These are phyloP conservation scores for Hansenula anomala DNA, from an alignment of 1,139 yeast genomes.

Conservation along the genomic window DNA sequence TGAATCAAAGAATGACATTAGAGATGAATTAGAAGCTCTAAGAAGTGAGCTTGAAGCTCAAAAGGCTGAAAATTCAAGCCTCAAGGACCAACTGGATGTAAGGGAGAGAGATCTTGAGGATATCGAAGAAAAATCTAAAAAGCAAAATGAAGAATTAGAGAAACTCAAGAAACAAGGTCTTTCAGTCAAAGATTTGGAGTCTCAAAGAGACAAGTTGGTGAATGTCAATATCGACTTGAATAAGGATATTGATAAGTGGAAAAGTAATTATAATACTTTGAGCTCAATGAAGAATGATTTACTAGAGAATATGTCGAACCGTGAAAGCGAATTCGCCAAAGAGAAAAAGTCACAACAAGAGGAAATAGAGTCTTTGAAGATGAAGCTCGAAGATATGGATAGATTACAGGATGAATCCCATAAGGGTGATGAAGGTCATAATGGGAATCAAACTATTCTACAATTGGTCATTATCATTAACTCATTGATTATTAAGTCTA, in stretches of 20 bases:
- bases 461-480: slow-evolving; percentile 25
- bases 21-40: too few species aligned
- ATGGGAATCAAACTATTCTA: slow-evolving; percentile 13
- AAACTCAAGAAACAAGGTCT: background rate
- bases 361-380: slow-evolving; percentile 43
- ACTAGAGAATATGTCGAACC: slow-evolving; percentile 58
- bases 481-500: slow-evolving; percentile 24
- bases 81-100: too few species aligned
- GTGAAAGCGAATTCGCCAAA: slow-evolving; percentile 52
- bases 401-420: slow-evolving; percentile 26
- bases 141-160: slow-evolving; percentile 20
- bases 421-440: slow-evolving; percentile 3
- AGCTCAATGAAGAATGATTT: slow-evolving; percentile 52
- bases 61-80: background rate
- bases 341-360: slow-evolving; percentile 47
- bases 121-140: slow-evolving; percentile 13
- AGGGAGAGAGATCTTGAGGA: too few species aligned
- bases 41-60: too few species aligned
- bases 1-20: too few species aligned
- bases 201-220: slow-evolving; percentile 7
- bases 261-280: slow-evolving; percentile 23
- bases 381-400: slow-evolving; percentile 48
- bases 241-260: slow-evolving; percentile 11
- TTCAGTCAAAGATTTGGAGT: background rate
- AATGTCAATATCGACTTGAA: slow-evolving; percentile 6